These are phyloP conservation scores for Saccharum hybrid DNA, from an alignment of 202 grass and related monocot species.

Conservation along the genomic window DNA sequence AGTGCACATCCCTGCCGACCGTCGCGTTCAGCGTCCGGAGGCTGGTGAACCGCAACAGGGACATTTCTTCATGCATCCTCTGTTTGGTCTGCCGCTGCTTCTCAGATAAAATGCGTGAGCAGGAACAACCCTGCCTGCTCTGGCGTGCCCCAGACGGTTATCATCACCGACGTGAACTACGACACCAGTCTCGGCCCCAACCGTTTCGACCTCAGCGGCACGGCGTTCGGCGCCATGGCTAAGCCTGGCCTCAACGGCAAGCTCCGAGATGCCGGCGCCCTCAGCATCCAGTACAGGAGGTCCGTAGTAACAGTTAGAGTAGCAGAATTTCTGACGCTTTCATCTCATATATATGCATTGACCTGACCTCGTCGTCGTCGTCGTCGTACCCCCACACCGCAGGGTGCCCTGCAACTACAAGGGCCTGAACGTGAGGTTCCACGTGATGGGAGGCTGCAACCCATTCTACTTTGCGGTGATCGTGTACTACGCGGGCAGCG, in stretches of 20 bases:
- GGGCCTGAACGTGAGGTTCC: constrained; percentile 68
- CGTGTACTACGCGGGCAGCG: constrained; percentile 60
- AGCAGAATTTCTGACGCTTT: no score
- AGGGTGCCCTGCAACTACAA: constrained; percentile 70
- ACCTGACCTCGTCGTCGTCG: background rate
- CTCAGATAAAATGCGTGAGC: constrained; percentile 58
- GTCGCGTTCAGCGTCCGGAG: background rate
- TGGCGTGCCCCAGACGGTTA: constrained; percentile 59
- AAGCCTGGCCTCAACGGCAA: constrained; percentile 52
- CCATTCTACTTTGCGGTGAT: constrained; percentile 70
- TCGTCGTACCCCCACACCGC: background rate
- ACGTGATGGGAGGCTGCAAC: constrained; percentile 70
- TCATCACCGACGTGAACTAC: constrained; percentile 76
- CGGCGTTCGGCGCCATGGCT: constrained; percentile 85
- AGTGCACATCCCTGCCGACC: background rate
- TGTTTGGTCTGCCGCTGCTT: background rate
- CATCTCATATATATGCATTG: no score
- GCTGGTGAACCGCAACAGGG: background rate
- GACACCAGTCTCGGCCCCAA: constrained; percentile 47
- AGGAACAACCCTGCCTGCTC: constrained; percentile 61
- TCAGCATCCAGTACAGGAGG: constrained; percentile 71
- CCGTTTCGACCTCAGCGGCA: constrained; percentile 88
- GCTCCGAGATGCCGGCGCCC: constrained; percentile 69
- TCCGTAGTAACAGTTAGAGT: background rate
- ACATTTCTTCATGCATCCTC: background rate